These are phyloP conservation scores for Candida berthetii DNA, from an alignment of 805 yeast genomes.

Conservation along the genomic window DNA sequence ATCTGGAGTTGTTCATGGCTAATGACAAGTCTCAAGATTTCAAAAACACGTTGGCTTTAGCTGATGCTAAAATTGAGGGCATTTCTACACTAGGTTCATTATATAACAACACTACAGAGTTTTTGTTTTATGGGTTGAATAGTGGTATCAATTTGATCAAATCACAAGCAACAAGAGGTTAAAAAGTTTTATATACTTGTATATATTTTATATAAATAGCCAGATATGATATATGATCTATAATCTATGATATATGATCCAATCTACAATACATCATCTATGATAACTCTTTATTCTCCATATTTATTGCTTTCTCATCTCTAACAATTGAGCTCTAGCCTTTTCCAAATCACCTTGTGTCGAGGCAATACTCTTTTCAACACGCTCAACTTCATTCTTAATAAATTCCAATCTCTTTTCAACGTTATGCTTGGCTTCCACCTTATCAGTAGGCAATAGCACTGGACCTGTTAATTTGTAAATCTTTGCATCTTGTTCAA, in stretches of 20 bases:
- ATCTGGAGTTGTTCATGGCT: slow-evolving; percentile 74
- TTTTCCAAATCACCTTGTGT: slow-evolving; percentile 51
- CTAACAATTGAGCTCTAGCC: slow-evolving; percentile 49
- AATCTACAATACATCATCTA: not conserved
- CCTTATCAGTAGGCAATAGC: slow-evolving; percentile 78
- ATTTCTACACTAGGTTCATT: slow-evolving; percentile 51
- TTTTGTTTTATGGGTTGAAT: slow-evolving; percentile 64
- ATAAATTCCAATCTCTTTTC: slow-evolving; percentile 88
- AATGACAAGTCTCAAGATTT: slow-evolving; percentile 58
- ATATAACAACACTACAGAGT: slow-evolving; percentile 66
- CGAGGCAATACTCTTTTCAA: slow-evolving; percentile 61
- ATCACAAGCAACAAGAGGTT: slow-evolving; percentile 65
- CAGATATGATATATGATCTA: too few species aligned
- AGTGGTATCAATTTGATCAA: slow-evolving; percentile 58
- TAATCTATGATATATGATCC: too few species aligned
- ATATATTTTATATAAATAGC: too few species aligned
- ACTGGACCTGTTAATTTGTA: slow-evolving; percentile 92
- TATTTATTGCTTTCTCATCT: slow-evolving; percentile 31
- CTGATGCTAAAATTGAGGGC: slow-evolving; percentile 49
- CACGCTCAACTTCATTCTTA: slow-evolving; percentile 66
- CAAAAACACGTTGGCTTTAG: slow-evolving; percentile 55
- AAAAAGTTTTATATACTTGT: slow-evolving; percentile 1
- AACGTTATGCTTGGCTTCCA: slow-evolving; percentile 81
- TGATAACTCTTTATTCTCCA: slow-evolving; percentile 3
- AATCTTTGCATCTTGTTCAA: slow-evolving; percentile 67